Evolutionary conservation across 2,329 filamentous ascomycete genomes (phyloP), one percentile per base, ranked within the genome.

Genomic region (Davidsoniella eucalypti): DNA sequence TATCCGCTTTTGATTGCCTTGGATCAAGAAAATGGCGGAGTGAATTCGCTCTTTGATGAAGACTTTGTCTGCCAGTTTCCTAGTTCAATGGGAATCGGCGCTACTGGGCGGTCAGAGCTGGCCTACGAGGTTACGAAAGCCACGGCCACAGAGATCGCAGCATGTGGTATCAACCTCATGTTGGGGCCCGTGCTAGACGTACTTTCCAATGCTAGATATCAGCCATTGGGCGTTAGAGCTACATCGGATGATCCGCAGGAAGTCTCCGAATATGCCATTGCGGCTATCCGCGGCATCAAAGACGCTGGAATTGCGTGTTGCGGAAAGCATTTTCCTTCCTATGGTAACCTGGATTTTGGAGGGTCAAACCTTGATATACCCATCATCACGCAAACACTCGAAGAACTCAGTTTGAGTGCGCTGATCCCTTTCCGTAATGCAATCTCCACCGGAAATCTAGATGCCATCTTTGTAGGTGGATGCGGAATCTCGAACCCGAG

Each of bases 1-100:
- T 82, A 90, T 2, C 92, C 92, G 2, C 69, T 98, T 16, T 71
- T 93, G 50, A 95, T 98, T 58, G 88, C 84, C 38, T 70, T 96
- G 37, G 92, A 96, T 61, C 92, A 98, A 63, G 92, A 98, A 64
- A 96, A 98, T 77, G 92, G 92, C 56, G 88, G 90, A 2, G 90
- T 95, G 63, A 96, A 95, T 68, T 94, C 87, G 65, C 74, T 96
- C 2, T 95, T 93, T 60, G 90, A 96, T 63, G 87, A 94, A 58
- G 86, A 92, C 60, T 92, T 88, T 62, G 90, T 96, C 57, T 87
- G 87, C 56, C 92, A 96, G 62, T 98, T 94, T 58, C 92, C 92
- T 7, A 94, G 88, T 60, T 85, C 90, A 55, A 96, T 98, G 90
- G 90, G 88, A 10, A 75, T 95, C 54, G 87, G 90, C n/a, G 92